Evolutionary conservation across 2,329 filamentous ascomycete species (phyloP).

Genomic region (Endoconidiophora polonica): DNA sequence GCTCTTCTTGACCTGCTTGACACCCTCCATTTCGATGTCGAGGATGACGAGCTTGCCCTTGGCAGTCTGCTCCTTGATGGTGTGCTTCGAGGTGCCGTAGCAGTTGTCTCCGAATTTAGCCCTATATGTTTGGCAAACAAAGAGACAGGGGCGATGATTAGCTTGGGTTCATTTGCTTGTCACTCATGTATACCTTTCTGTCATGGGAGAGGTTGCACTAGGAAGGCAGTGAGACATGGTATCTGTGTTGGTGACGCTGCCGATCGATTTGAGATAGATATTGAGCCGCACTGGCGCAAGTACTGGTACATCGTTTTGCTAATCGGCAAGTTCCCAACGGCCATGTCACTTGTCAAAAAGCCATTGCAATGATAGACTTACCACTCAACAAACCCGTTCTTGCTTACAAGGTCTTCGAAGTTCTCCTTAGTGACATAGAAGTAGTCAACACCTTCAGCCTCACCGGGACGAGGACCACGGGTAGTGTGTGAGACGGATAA

Average conservation of each 20-base stretch:
- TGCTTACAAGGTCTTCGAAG: slow-evolving; percentile 51
- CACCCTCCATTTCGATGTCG: slow-evolving; percentile 96
- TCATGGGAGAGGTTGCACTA: too few species aligned
- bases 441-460: slow-evolving; percentile 65
- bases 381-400: slow-evolving; percentile 61
- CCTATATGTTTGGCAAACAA: slow-evolving; percentile 21
- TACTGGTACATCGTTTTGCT: neutral
- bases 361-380: neutral
- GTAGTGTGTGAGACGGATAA: slow-evolving; percentile 63
- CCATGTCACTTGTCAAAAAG: neutral
- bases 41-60: slow-evolving; percentile 63
- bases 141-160: neutral
- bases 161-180: slow-evolving; percentile 16
- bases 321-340: neutral
- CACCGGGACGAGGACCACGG: slow-evolving; percentile 55
- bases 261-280: neutral
- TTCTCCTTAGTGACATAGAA: slow-evolving; percentile 52
- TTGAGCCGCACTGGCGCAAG: neutral
- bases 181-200: too few species aligned
- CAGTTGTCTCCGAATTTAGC: slow-evolving; percentile 72
- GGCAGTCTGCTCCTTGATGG: slow-evolving; percentile 57
- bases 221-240: neutral
- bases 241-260: neutral
- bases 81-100: slow-evolving; percentile 71
- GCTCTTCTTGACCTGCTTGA: slow-evolving; percentile 78